These are phyloP conservation scores for Ophiognomonia clavigignenti-juglandacearum DNA, from an alignment of 2,329 filamentous ascomycete species.

Conservation along the genomic window DNA sequence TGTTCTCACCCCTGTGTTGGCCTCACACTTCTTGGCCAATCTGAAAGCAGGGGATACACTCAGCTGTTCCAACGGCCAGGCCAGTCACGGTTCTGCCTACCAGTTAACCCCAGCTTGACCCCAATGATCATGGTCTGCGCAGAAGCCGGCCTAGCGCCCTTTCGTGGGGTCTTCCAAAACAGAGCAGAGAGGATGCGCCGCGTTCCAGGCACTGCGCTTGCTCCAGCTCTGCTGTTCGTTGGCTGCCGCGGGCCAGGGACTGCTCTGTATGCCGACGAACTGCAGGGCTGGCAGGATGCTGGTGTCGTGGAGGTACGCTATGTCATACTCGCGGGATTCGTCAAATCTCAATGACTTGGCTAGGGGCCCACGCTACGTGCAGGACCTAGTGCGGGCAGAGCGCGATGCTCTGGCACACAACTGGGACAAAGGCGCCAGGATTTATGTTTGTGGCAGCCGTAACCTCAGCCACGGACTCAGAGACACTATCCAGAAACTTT, in stretches of 20 bases:
- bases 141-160: slow-evolving; percentile 45
- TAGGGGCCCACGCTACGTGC: slow-evolving; percentile 3
- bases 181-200: slow-evolving; percentile 21
- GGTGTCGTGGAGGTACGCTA: slow-evolving; percentile 15
- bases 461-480: background rate
- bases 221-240: slow-evolving; percentile 35
- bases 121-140: slow-evolving; percentile 47
- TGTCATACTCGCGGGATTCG: slow-evolving; percentile 7
- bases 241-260: slow-evolving; percentile 33
- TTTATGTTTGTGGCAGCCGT: slow-evolving; percentile 17
- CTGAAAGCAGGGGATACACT: slow-evolving; percentile 13
- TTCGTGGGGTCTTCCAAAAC: slow-evolving; percentile 30
- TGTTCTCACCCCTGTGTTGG: background rate
- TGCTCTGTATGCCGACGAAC: slow-evolving; percentile 24
- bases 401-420: slow-evolving; percentile 11
- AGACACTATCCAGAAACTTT: background rate
- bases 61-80: background rate
- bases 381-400: slow-evolving; percentile 17
- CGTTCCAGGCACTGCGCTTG: slow-evolving; percentile 25
- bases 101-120: slow-evolving; percentile 27
- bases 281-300: slow-evolving; percentile 18
- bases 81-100: slow-evolving; percentile 37
- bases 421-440: slow-evolving; percentile 11
- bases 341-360: background rate
- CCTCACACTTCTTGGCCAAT: slow-evolving; percentile 32